Evolutionary conservation across 2,329 filamentous ascomycete genomes (phyloP), one percentile per base, ranked within the genome.

Genomic region (Conoideocrella luteorostrata): DNA sequence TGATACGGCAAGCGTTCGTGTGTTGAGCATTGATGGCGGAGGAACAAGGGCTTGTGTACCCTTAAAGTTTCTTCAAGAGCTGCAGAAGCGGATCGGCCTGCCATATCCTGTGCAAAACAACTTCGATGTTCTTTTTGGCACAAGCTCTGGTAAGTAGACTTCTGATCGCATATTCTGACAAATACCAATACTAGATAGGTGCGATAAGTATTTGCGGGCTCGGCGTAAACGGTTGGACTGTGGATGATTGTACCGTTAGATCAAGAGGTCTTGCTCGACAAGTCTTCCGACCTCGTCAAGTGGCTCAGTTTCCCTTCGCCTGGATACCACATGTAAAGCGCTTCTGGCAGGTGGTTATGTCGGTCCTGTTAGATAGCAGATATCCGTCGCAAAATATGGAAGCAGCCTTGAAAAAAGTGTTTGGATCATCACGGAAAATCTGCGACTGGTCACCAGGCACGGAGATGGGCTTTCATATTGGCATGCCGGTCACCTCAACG

Each of bases 11-110:
- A 46, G 41, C 22, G 33, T 46, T 22, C 46, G 39, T 22, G 48
- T 52, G 12, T 35, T 52, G 26, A 45, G 48, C 26, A 46, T 52
- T 21, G 50, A 52, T 26, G 50, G 50, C 10, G 50, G 50, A 15
- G 50, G 50, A 2, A 47, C 47, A 36, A 43, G 48, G 29, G 50
- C 44, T 17, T 38, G 43, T 2, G 44, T 47, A 2, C 48, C 48
- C 28, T 35, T 52, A 21, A 39, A 29, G n/a, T 52, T 49, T 32
- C 42, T 52, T 17, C 47, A 50, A 34, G 37, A 47, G 20, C 43
- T 52, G 20, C 48, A 52, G 36, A 42, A 50, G 22, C 43, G 36
- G 21, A 45, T 50, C 13, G 41, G 39, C 11, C 48, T 52, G 23
- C 50, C 48, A 7, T 34, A 41, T 28, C 47, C 43, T 20, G 41